Conservation (phyloP, 2,329 filamentous ascomycete species). For the Pezicula rhizophila region DNA sequence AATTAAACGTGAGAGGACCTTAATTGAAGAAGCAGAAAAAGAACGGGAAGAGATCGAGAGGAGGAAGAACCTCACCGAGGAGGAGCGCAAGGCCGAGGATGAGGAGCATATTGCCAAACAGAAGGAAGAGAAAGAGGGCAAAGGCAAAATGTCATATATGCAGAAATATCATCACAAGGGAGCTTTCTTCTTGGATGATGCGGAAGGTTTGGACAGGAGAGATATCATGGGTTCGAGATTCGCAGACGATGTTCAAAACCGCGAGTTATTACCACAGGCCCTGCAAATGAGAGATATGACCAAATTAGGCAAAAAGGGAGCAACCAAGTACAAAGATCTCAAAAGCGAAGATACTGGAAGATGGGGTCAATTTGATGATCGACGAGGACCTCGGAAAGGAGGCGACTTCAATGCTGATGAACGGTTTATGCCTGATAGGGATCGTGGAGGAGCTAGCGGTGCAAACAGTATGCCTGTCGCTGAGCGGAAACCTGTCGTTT, state of each 20-base stretch:
- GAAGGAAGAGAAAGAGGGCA: conserved; percentile 42
- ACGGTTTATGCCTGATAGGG: conserved; percentile 60
- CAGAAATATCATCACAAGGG: conserved; percentile 97
- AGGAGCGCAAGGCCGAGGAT: conserved; percentile 83
- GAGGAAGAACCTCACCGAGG: conserved; percentile 75
- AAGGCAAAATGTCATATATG: conserved; percentile 83
- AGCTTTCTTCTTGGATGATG: conserved; percentile 86
- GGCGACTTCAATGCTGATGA: conserved; percentile 50
- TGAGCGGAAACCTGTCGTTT: conserved; percentile 36
- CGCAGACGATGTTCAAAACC: conserved; percentile 75
- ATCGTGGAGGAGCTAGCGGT: conserved; percentile 47
- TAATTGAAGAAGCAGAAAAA: conserved; percentile 75
- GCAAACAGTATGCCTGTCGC: conserved; percentile 68
- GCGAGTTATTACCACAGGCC: conserved; percentile 80
- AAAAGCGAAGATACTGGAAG: conserved; percentile 83
- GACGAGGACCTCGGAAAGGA: conserved; percentile 29
- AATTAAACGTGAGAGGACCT: conserved; percentile 78
- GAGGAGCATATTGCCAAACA: conserved; percentile 70
- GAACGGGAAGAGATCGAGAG: conserved; percentile 88
- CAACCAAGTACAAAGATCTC: conserved; percentile 84
- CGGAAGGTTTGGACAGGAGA: conserved; percentile 68
- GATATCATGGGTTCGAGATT: conserved; percentile 83
- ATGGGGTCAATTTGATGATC: conserved; percentile 65
- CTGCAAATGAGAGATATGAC: conserved; percentile 93
- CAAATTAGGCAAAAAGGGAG: conserved; percentile 85